Evolutionary conservation across 352 stramenopile species (phyloP).

Genomic region (Globisporangium okanoganense): DNA sequence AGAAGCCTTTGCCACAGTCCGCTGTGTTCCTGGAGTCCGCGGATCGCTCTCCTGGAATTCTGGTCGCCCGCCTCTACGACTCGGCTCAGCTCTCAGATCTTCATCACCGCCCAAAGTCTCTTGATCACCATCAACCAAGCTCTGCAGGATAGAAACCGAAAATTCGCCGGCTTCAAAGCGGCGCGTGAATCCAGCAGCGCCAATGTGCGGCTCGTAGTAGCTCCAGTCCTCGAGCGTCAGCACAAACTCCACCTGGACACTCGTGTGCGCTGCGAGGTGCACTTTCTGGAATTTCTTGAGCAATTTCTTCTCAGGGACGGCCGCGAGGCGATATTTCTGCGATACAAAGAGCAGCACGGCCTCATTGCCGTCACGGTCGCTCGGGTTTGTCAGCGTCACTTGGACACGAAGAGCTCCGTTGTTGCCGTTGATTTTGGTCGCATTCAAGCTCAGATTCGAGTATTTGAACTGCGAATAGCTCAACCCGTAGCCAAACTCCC

Average conservation of each 20-base stretch:
- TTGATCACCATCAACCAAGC: background rate
- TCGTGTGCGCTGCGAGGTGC: conserved; percentile 25
- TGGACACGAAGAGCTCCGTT: conserved; percentile 30
- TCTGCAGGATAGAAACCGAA: conserved; percentile 43
- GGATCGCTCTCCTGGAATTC: background rate
- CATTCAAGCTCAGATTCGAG: conserved; percentile 40
- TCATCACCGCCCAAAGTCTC: background rate
- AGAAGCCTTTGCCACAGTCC: background rate
- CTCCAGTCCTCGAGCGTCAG: conserved; percentile 44
- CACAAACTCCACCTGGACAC: conserved; percentile 37
- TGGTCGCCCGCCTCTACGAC: background rate
- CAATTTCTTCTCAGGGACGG: conserved; percentile 68
- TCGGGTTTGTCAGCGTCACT: conserved; percentile 68
- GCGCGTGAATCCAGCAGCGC: conserved; percentile 33
- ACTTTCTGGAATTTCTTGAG: conserved; percentile 79
- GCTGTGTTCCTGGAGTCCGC: background rate
- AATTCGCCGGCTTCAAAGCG: conserved; percentile 45
- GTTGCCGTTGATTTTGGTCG: conserved; percentile 23
- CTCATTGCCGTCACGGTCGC: conserved; percentile 41
- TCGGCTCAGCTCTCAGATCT: background rate
- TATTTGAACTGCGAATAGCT: conserved; percentile 71
- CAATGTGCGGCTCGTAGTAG: conserved; percentile 47
- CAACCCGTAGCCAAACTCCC: conserved; percentile 60
- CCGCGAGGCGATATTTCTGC: conserved; percentile 41
- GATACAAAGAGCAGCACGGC: conserved; percentile 70